Base-by-base conservation (phyloP, 495 filamentous ascomycete genomes). In the Podospora tetraspora region DNA sequence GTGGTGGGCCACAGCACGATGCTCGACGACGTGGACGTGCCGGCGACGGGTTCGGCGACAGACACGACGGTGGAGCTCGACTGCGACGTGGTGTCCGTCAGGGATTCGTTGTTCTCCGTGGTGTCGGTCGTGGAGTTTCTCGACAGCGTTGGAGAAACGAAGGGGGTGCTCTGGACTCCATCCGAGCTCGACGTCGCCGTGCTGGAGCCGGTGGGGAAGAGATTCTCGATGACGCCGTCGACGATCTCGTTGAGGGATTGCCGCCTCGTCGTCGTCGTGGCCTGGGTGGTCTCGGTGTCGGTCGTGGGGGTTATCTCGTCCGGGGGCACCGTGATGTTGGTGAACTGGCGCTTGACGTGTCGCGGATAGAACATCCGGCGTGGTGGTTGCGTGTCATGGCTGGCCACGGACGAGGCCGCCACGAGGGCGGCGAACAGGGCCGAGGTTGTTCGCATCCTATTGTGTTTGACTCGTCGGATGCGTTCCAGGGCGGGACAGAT, bases 281-380 rank as follows among this genome's bases (percentile, higher is more conserved):
- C 19, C 13, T 27, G 16, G 16, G 61, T 16, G 6, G 59, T 62
- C 32, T 67, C 63, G 12, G 56, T 25, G 6, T 59, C 23, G 19
- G 70, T 16, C 13, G 34, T 60, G 16, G 63, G 52, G 32, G 64
- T 59, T 12, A 69, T 37, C 21, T 73, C 69, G 7, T 70, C 64
- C 61, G 76, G 79, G 22, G 80, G 80, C 59, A 82, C 80, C 13
- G 82, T 85, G 59, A 75, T 72, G 68, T 86, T 85, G 73, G 77
- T 78, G 65, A 83, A 77, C 59, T 83, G 80, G 37, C 88, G 84
- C 78, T 86, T 89, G 68, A 89, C 79, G 58, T 88, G 81, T 57
- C 81, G 79, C 11, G 87, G 87, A 68, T 87, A 87, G 76, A 89
- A 89, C 70, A 83, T 83, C 71, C 78, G 83, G 72, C 78, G 83